Base-by-base conservation (phyloP, 768 basidiomycete genomes). In the Trametes sanguinea region DNA sequence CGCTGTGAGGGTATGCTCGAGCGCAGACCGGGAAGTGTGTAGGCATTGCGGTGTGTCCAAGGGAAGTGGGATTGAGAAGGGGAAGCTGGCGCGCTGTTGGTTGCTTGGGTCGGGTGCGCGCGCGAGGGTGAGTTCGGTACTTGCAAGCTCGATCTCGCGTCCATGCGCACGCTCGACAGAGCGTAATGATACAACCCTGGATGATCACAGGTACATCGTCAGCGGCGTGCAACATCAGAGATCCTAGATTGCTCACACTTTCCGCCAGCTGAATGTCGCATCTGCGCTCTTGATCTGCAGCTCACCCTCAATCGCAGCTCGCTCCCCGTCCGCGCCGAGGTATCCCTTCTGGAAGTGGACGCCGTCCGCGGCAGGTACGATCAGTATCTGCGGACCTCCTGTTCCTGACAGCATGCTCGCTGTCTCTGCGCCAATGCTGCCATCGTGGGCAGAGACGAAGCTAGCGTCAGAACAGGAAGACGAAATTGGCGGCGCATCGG, bases 291-390 rank as follows among this genome's bases (percentile, higher is more conserved):
- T 95, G 66, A 94, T 78, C 72, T 94, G 93, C 16, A 95, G 79
- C 71, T 94, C 93, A 50, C 94, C 94, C 70, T 94, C 92, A 55
- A 95, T 83, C 8, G 90, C 88, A 13, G 92, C 90, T 61, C 80
- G 82, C 73, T 94, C 92, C 54, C 83, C 90, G 58, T 92, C 90
- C 27, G 88, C 90, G 53, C 94, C 94, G 7, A 95, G 79, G 71
- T 83, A 92, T 10, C 94, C 94, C 68, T 87, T 89, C 76, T 95
- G 94, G 69, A 95, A 95, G 72, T 86, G 83, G 58, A 90, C 78
- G 16, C 85, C 80, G 71, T 89, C 83, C 51, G 82, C 77, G 13
- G 85, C 80, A 0, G 94, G 93, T 11, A 87, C 78, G 62, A 95
- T 87, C 63, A 93, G 78, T 50, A 94, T 80, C 75, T 94, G 89